These are phyloP conservation scores for Craterostigma plantagineum DNA, from an alignment of 257 asterid species.

Conservation along the genomic window DNA sequence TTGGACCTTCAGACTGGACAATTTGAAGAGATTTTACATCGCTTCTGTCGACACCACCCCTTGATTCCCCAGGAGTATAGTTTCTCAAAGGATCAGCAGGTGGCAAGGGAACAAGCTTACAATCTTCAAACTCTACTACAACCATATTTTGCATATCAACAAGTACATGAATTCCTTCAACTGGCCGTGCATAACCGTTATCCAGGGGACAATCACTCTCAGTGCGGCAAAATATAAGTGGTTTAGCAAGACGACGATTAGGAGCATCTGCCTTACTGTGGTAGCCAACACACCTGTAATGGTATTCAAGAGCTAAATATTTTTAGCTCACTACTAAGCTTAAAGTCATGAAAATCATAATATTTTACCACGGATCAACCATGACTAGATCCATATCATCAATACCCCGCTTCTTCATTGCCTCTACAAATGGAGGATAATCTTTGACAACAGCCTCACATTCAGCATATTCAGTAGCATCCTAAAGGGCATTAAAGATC, in stretches of 20 bases:
- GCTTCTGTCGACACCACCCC: slow-evolving; percentile 95
- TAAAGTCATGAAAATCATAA: slow-evolving; percentile 2
- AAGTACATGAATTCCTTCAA: slow-evolving; percentile 87
- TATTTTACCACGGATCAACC: slow-evolving; percentile 83
- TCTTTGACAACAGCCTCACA: slow-evolving; percentile 92
- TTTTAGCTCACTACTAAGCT: slow-evolving; percentile 4
- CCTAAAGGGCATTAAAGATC: slow-evolving; percentile 23
- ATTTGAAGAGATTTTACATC: slow-evolving; percentile 83
- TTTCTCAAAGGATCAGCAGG: slow-evolving; percentile 94
- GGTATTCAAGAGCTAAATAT: slow-evolving; percentile 9
- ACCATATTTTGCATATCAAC: slow-evolving; percentile 96
- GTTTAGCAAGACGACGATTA: slow-evolving; percentile 88
- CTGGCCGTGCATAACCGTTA: slow-evolving; percentile 96
- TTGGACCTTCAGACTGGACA: slow-evolving; percentile 93
- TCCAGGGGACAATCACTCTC: slow-evolving; percentile 97
- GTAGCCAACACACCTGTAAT: slow-evolving; percentile 88
- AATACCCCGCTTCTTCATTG: slow-evolving; percentile 98
- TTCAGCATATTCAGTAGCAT: slow-evolving; percentile 96
- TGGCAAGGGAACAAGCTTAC: slow-evolving; percentile 83
- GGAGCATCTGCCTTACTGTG: slow-evolving; percentile 91
- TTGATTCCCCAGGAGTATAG: slow-evolving; percentile 78
- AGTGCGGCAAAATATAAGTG: slow-evolving; percentile 80
- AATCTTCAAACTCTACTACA: slow-evolving; percentile 85
- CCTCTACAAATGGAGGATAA: slow-evolving; percentile 78
- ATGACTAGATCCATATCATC: slow-evolving; percentile 97